Evolutionary conservation across 495 filamentous ascomycete species (phyloP), one percentile per base, ranked within the genome.

Genomic region (Penicillium lagena): DNA sequence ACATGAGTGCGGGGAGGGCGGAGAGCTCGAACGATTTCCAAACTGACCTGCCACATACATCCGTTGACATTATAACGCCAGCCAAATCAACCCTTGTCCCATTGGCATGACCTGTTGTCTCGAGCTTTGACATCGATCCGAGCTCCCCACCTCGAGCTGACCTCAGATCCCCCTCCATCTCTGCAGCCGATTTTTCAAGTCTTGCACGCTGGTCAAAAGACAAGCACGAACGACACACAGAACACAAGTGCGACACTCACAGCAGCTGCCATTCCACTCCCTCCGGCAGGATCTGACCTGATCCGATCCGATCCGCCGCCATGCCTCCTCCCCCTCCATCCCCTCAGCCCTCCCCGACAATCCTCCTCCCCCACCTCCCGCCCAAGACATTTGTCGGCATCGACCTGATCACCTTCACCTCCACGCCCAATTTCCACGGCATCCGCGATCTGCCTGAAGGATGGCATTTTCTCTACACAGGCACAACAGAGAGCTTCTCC

Each of bases 401-500:
- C 55, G 70, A 78, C 49, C 68, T 78, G 11, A 66, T 77, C 43
- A 73, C 73, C 40, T 76, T 78, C 53, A 76, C 72, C 17, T 75
- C 75, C 0, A 70, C 74, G 14, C 46, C 71, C 29, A 71, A 71
- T 27, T 83, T 85, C 62, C 67, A 70, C 45, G 81, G 81, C 7
- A 75, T 85, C 52, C 76, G 75, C 44, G 68, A 79, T 46, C 41
- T 84, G 9, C 73, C 81, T 1, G 37, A 56, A 2, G 79, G 80
- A 35, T 78, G 71, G 66, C 81, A 85, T 48, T 82, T 83, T 50
- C 59, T 81, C 12, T 85, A 82, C 55, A 78, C 73, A 0, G 68
- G 77, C 15, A 71, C 77, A 17, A 79, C 72, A 36, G 62, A 72
- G 22, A 74, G 72, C 11, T 60, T 79, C 17, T 80, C 80, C 6